Evolutionary conservation across 139 green algal species (phyloP).

Genomic region (Picochlorum sp.): DNA sequence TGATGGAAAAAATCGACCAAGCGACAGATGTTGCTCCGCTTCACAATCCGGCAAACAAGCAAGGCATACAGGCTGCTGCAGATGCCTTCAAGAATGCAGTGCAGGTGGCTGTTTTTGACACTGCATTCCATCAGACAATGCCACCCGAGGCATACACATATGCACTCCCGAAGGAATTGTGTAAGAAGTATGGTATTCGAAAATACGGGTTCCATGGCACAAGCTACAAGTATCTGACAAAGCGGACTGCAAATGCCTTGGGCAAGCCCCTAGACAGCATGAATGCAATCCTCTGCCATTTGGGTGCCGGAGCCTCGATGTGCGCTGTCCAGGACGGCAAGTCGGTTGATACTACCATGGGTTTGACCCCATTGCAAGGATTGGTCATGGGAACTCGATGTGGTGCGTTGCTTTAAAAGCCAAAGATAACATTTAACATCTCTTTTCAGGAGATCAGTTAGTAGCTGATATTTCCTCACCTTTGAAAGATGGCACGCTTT

Average conservation of each 20-base stretch:
- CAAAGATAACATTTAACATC: neutral
- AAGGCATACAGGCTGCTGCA: conserved; percentile 50
- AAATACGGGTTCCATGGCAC: conserved; percentile 85
- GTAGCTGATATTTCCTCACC: neutral
- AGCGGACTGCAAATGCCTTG: conserved; percentile 24
- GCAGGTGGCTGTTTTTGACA: conserved; percentile 91
- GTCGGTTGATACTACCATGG: conserved; percentile 21
- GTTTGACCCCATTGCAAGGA: conserved; percentile 22
- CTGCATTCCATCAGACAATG: conserved; percentile 86
- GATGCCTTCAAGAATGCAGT: conserved; percentile 39
- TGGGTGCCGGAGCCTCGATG: conserved; percentile 71
- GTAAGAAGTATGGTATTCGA: conserved; percentile 41
- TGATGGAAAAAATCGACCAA: conserved; percentile 43
- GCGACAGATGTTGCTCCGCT: conserved; percentile 65
- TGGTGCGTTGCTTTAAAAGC: conserved; percentile 7
- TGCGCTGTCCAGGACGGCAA: conserved; percentile 43
- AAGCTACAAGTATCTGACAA: conserved; percentile 35
- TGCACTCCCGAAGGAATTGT: conserved; percentile 67
- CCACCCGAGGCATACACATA: conserved; percentile 69
- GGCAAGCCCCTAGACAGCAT: conserved; percentile 37
- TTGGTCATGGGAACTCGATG: conserved; percentile 22
- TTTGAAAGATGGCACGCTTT: too few relatives aligned
- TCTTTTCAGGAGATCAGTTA: too few relatives aligned
- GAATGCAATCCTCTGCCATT: conserved; percentile 72
- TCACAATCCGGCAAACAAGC: conserved; percentile 73